phyloP scores from a whole-genome alignment of 2,329 filamentous ascomycete species.

The Ceratocystis destructans region DNA sequence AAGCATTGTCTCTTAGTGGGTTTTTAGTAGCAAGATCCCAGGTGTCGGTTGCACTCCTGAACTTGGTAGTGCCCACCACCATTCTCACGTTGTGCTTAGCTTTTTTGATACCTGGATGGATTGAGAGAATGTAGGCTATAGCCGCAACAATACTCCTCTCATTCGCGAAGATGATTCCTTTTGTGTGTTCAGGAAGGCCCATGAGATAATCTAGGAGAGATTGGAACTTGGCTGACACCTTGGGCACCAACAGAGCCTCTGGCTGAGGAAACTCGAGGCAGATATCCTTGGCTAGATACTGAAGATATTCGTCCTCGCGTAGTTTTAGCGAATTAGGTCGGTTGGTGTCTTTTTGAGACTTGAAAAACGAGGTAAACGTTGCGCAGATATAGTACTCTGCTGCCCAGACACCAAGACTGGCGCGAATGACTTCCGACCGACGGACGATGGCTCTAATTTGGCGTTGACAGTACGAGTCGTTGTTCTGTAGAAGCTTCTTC shows the following conservation, averaged over 20 bases:
- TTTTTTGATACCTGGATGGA: conserved; percentile 34
- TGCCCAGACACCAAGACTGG: conserved; percentile 54
- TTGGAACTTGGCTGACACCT: conserved; percentile 44
- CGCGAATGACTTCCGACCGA: conserved; percentile 37
- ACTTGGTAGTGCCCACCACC: conserved; percentile 40
- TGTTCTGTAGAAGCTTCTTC: conserved; percentile 28
- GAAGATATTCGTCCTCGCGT: conserved; percentile 44
- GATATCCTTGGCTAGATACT: conserved; percentile 32
- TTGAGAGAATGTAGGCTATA: conserved; percentile 42
- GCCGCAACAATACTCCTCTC: conserved; percentile 48
- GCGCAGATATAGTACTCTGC: conserved; percentile 49
- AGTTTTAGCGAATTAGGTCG: conserved; percentile 27
- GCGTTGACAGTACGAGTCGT: conserved; percentile 38
- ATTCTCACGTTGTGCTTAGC: conserved; percentile 37
- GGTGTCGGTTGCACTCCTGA: conserved; percentile 29
- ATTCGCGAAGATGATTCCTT: conserved; percentile 54
- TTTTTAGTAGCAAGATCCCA: conserved; percentile 26
- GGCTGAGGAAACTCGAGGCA: conserved; percentile 21
- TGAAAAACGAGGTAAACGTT: conserved; percentile 28
- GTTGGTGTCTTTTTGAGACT: conserved; percentile 20
- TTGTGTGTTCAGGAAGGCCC: conserved; percentile 20
- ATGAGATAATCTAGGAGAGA: conserved; percentile 39
- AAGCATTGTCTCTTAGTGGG: conserved; percentile 25
- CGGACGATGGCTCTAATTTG: conserved; percentile 43
- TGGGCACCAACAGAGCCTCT: conserved; percentile 18